Base-by-base conservation (phyloP, 495 filamentous ascomycete genomes). In the Podospora didyma region DNA sequence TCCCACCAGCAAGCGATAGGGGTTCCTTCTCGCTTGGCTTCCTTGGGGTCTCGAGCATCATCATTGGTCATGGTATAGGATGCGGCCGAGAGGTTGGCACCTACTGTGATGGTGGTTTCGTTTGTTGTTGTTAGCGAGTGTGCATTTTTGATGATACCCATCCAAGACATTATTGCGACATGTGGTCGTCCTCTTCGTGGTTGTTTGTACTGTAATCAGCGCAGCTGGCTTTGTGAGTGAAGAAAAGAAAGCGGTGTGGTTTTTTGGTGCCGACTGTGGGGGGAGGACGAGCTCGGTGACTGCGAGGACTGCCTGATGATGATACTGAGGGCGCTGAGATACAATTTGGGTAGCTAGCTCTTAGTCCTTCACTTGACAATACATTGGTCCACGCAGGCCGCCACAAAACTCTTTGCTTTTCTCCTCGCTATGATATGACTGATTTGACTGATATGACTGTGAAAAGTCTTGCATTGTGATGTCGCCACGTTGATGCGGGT, bases 171-270 rank as follows among this genome's bases (percentile, higher is more conserved):
- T n/a, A n/a, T n/a, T 46, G 60, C 60, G 54, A 66, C 61, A 66
- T 63, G 66, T 64, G 58, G 63, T 64, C 61, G 60, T 62, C 58
- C 66, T 63, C 53, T 58, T 50, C 51, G 23, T n/a, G n/a, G n/a
- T 56, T 60, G 35, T 49, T 23, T 65, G 53, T 63, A 53, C 54
- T 58, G 11, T 59, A 50, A 50, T 59, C 35, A 44, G n/a, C 28
- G n/a, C n/a, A n/a, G 51, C 58, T 47, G 54, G 28, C 49, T 51
- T 28, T 24, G 37, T 46, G 9, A 26, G 22, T 46, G 7, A 20
- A 39, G 48, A 22, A 22, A 11, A 24, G 12, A 35, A 55, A 20
- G 31, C 1, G 39, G 39, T 14, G 21, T 53, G 34, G 28, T 56
- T 53, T 59, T 42, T 51, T 60, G 55, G 22, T 59, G 42, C 49